Base-by-base conservation (phyloP, 495 filamentous ascomycete genomes). In the Viridothelium virens region DNA sequence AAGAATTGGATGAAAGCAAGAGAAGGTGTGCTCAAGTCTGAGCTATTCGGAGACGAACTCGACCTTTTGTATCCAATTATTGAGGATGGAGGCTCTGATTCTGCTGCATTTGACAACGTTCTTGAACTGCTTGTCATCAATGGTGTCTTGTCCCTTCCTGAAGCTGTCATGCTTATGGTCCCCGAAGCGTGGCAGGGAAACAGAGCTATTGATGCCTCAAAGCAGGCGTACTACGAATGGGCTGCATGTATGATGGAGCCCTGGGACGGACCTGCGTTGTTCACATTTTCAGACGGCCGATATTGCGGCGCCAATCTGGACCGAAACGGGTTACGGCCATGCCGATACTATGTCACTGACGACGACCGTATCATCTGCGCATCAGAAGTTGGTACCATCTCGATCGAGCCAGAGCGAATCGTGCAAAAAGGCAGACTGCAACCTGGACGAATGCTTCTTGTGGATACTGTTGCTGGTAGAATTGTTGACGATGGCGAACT, bases 1-100 rank as follows among this genome's bases (percentile, higher is more conserved):
- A 99, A 99, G 84, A 99, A 99, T 80, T 99, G 95, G 94, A 99
- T 99, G 94, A 86, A 94, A 66, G 93, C 94, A 62, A 88, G 94
- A 74, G 94, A 99, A 76, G 95, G 94, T 77, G 89, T 96, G 63
- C 89, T 99, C 82, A 88, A 90, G 72, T 97, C 95, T 5, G 86
- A 91, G 50, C 84, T 96, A 64, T 97, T 99, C 72, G 91, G 90
- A 62, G 92, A 96, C 38, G 92, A 96, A 75, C 87, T 99, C 1
- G 91, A 99, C 74, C 78, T 79, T 65, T 82, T 99, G 33, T 97
- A 97, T 72, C 94, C 94, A 4, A 92, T 99, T 67, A 89, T 99
- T 64, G 94, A 99, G 79, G 92, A 96, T 71, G 94, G 93, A 65
- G 94, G 94, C 61, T 99, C 94, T 44, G 94, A 99, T 79, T 99